phyloP scores from a whole-genome alignment of 306 rosid species.

The Quercus glauca region DNA sequence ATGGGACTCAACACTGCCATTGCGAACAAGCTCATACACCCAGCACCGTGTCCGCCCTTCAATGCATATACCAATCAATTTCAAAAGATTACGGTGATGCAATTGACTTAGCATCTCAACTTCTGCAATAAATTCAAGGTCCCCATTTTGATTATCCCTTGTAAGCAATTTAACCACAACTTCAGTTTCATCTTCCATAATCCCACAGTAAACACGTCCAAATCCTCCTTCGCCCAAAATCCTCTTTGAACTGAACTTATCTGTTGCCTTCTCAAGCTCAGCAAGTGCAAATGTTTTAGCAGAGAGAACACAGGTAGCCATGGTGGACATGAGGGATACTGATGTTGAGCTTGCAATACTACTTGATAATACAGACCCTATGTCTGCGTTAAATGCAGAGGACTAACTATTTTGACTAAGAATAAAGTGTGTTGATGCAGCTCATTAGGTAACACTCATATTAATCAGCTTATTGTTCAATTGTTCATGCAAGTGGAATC shows the following conservation, averaged over 20 bases:
- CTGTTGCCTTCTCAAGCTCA: slow-evolving; percentile 85
- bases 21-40: slow-evolving; percentile 85
- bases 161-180: slow-evolving; percentile 86
- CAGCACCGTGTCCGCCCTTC: slow-evolving; percentile 77
- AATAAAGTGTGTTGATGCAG: slow-evolving; percentile 17
- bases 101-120: slow-evolving; percentile 90
- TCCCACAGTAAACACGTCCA: slow-evolving; percentile 84
- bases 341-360: slow-evolving; percentile 81
- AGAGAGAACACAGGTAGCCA: slow-evolving; percentile 68
- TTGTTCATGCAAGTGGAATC: not conserved
- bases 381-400: slow-evolving; percentile 46
- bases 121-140: slow-evolving; percentile 78
- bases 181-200: slow-evolving; percentile 77
- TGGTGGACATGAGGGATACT: slow-evolving; percentile 61
- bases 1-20: slow-evolving; percentile 97
- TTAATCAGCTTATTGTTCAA: not conserved
- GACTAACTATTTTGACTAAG: slow-evolving; percentile 14
- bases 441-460: not conserved
- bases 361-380: slow-evolving; percentile 62
- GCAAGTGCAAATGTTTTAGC: slow-evolving; percentile 72
- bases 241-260: slow-evolving; percentile 69
- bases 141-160: slow-evolving; percentile 67
- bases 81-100: slow-evolving; percentile 94
- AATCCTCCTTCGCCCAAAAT: slow-evolving; percentile 94
- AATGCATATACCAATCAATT: slow-evolving; percentile 84